A percentile compares a stretch with the other conserved stretches of the same genome.
Evolutionary conservation across 495 filamentous ascomycete species (phyloP).

Genomic region (Lasiosphaeris hirsuta): DNA sequence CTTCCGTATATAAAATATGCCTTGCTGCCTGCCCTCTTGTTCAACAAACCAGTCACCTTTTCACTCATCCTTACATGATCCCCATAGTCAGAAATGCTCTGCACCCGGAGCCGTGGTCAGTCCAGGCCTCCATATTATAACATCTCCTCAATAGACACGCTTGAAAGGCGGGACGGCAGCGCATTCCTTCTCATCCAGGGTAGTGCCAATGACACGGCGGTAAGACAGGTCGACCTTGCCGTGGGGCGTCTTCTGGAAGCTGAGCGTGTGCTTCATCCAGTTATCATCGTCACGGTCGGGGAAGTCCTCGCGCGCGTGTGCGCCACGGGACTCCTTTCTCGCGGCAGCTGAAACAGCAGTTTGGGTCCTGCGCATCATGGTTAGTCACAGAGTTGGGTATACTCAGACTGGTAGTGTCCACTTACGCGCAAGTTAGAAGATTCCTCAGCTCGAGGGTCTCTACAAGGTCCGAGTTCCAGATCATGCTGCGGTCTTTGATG

Average conservation of each 20-base stretch:
- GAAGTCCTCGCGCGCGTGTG: conserved; percentile 93
- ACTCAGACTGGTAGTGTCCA: conserved; percentile 19
- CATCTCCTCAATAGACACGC: conserved; percentile 64
- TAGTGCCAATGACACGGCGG: conserved; percentile 69
- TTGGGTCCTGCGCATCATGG: conserved; percentile 54
- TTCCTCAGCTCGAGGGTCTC: conserved; percentile 94
- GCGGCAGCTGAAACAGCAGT: conserved; percentile 81
- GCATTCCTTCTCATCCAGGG: conserved; percentile 87
- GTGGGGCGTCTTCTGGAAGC: conserved; percentile 86
- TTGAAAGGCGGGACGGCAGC: conserved; percentile 84
- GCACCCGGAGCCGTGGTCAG: too few relatives aligned
- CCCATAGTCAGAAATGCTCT: not conserved
- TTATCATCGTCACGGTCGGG: conserved; percentile 88
- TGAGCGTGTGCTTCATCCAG: conserved; percentile 99
- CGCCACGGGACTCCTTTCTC: conserved; percentile 90
- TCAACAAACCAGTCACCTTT: not conserved
- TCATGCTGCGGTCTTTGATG: conserved; percentile 98
- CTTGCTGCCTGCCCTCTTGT: not conserved
- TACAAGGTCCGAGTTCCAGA: conserved; percentile 97
- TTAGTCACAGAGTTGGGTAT: conserved; percentile 18
- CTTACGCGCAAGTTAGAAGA: conserved; percentile 88
- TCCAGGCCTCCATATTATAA: not conserved
- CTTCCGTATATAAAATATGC: not conserved
- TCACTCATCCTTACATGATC: not conserved
- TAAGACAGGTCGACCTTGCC: conserved; percentile 75